phyloP scores from a whole-genome alignment of 768 basidiomycete genomes.

The Glaciozyma martinii region DNA sequence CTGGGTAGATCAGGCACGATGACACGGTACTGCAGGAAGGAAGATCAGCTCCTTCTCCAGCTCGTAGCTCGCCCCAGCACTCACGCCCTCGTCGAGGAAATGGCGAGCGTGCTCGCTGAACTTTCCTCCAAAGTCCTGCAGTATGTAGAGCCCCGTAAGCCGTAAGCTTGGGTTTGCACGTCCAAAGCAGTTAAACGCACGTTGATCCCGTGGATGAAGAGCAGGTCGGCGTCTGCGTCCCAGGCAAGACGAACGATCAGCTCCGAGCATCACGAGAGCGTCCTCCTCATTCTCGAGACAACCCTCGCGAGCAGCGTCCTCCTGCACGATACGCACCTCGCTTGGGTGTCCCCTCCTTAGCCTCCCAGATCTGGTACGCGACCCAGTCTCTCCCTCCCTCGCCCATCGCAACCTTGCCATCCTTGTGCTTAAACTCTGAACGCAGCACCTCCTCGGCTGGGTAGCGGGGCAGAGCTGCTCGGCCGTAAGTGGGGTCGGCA shows the following conservation, averaged over 20 bases:
- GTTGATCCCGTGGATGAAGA: slow-evolving; percentile 33
- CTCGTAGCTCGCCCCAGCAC: not conserved
- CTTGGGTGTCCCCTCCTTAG: not conserved
- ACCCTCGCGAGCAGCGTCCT: not conserved
- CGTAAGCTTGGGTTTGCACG: no score
- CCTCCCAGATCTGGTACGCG: slow-evolving; percentile 33
- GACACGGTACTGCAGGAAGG: slow-evolving; percentile 8
- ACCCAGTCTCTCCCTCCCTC: slow-evolving; percentile 19
- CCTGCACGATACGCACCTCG: slow-evolving; percentile 6
- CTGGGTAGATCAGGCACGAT: slow-evolving; percentile 30
- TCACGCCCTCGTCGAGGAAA: slow-evolving; percentile 31
- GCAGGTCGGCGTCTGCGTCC: slow-evolving; percentile 20
- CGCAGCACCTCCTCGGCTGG: slow-evolving; percentile 18
- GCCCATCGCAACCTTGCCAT: slow-evolving; percentile 14
- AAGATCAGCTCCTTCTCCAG: not conserved
- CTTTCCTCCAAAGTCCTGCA: slow-evolving; percentile 23
- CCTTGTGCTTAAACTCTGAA: slow-evolving; percentile 4
- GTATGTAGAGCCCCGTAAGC: no score
- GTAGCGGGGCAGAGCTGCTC: slow-evolving; percentile 11
- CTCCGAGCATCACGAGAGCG: no score
- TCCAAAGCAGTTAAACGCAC: no score
- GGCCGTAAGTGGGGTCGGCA: slow-evolving; percentile 25
- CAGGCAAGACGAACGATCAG: not conserved
- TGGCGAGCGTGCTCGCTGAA: slow-evolving; percentile 24
- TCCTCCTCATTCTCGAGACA: no score